phyloP scores from a whole-genome alignment of 2,329 filamentous ascomycete genomes.

The Penicillium paneum region DNA sequence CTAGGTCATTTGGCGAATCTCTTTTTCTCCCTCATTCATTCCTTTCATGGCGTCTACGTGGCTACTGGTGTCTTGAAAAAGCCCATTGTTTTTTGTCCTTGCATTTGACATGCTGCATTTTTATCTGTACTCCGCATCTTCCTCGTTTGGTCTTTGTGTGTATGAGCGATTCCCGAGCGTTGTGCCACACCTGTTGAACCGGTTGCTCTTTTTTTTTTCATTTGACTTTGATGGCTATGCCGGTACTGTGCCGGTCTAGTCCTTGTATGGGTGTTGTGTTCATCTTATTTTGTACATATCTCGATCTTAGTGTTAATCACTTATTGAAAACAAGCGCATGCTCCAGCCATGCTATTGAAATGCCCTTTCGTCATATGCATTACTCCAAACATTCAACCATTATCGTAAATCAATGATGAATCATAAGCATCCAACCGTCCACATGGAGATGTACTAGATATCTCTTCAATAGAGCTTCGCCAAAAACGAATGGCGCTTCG shows the following conservation, averaged over 20 bases:
- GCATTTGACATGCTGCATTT: slow-evolving; percentile 11
- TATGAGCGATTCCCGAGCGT: slow-evolving; percentile 22
- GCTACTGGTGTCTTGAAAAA: slow-evolving; percentile 16
- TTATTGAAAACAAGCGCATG: background rate
- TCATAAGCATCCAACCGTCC: background rate
- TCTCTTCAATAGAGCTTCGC: slow-evolving; percentile 24
- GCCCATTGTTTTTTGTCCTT: slow-evolving; percentile 4
- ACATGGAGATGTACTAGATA: too few species aligned
- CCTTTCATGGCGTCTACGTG: slow-evolving; percentile 15
- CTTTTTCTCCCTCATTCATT: background rate
- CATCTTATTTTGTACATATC: slow-evolving; percentile 11
- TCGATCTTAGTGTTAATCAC: slow-evolving; percentile 1
- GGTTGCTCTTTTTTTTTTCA: background rate
- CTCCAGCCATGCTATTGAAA: background rate
- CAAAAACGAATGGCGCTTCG: slow-evolving; percentile 26
- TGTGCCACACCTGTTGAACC: slow-evolving; percentile 7
- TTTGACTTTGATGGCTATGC: background rate
- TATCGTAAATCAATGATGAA: background rate
- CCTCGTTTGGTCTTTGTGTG: slow-evolving; percentile 3
- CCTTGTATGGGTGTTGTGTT: background rate
- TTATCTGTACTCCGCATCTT: background rate
- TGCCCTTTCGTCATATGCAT: background rate
- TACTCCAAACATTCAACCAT: background rate
- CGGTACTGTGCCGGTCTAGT: background rate
- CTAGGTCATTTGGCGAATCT: background rate